A percentile compares a stretch with the other conserved stretches of the same genome.
These are phyloP conservation scores for Prunus salicina DNA, from an alignment of 306 rosid genomes.

Conservation along the genomic window DNA sequence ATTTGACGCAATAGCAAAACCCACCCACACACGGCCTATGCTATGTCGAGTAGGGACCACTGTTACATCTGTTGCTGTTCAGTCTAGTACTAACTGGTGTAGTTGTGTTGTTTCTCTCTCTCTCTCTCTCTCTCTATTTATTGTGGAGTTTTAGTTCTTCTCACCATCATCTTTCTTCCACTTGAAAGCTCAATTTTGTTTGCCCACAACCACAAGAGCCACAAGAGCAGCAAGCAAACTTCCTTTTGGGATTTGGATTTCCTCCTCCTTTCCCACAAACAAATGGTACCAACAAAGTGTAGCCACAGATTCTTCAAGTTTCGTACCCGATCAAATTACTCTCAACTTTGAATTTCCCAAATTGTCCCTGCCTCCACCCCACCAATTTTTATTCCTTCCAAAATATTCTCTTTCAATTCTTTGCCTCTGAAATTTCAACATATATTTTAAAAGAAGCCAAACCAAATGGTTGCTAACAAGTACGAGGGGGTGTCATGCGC, in stretches of 20 bases:
- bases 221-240: background rate
- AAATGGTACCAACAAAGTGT: conserved; percentile 24
- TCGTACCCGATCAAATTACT: conserved; percentile 27
- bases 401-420: background rate
- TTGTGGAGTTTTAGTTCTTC: too few relatives aligned
- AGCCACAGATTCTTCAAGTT: conserved; percentile 61
- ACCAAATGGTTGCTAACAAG: conserved; percentile 46
- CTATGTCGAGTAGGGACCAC: background rate
- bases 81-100: too few relatives aligned
- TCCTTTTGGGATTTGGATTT: background rate
- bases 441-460: background rate
- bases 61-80: too few relatives aligned
- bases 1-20: background rate
- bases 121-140: background rate
- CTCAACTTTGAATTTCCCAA: conserved; percentile 17
- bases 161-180: too few relatives aligned
- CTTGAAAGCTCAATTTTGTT: too few relatives aligned
- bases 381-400: background rate
- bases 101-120: too few relatives aligned
- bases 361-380: conserved; percentile 32
- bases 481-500: conserved; percentile 37
- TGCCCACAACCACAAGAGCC: background rate
- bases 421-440: background rate
- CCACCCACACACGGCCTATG: too few relatives aligned
- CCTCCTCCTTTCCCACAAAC: conserved; percentile 10